A percentile compares a stretch with the other conserved stretches of the same genome.
Evolutionary conservation across 768 basidiomycete species (phyloP).

Genomic region (Lactifluus subvellereus): DNA sequence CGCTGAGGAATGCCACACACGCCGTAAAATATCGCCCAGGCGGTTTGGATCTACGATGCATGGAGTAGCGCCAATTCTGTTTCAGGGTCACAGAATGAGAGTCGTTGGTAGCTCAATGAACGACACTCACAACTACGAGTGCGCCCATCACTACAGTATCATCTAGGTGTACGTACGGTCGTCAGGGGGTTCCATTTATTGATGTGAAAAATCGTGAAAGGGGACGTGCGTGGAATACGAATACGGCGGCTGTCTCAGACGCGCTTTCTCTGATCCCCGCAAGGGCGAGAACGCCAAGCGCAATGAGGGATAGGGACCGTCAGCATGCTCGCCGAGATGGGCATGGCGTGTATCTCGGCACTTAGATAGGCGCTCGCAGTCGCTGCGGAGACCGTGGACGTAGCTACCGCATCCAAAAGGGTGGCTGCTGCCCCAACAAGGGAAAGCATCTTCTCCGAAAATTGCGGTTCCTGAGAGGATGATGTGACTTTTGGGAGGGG

Average conservation of each 20-base stretch:
- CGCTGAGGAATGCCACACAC: constrained; percentile 21
- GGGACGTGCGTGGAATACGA: constrained; percentile 20
- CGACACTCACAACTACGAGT: constrained; percentile 9
- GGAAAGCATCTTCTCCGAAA: constrained; percentile 17
- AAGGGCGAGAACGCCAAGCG: constrained; percentile 17
- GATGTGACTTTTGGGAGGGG: background rate
- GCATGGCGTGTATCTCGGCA: constrained; percentile 20
- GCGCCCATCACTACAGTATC: constrained; percentile 9
- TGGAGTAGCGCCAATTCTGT: constrained; percentile 21
- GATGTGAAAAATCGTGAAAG: background rate
- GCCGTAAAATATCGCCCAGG: constrained; percentile 20
- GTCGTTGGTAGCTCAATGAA: constrained; percentile 20
- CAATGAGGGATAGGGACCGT: constrained; percentile 19
- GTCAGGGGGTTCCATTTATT: background rate
- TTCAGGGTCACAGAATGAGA: constrained; percentile 18
- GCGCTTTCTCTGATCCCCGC: constrained; percentile 24
- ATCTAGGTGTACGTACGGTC: constrained; percentile 1
- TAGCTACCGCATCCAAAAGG: constrained; percentile 21
- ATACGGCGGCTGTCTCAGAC: constrained; percentile 15
- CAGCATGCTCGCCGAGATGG: constrained; percentile 14
- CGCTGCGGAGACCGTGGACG: constrained; percentile 23
- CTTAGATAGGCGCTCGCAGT: constrained; percentile 23
- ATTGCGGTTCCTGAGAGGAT: constrained; percentile 7
- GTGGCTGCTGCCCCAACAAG: constrained; percentile 23
- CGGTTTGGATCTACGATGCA: constrained; percentile 9